Conservation (phyloP, 352 stramenopile genomes). For the Thalassiosira delicatula region DNA sequence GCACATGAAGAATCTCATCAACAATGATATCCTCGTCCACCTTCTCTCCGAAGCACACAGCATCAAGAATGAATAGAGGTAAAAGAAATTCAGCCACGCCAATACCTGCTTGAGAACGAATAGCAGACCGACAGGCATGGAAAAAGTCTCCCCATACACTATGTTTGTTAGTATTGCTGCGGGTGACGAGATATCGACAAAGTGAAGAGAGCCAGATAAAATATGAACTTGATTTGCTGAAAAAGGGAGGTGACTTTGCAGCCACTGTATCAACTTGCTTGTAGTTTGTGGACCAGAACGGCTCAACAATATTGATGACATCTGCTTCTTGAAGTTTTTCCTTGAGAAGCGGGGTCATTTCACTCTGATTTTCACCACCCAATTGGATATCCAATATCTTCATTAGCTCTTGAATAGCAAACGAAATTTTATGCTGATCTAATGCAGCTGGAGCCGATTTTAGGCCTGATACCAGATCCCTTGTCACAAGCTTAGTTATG, state of each 20-base stretch:
- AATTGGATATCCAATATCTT: conserved; percentile 69
- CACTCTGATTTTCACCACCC: conserved; percentile 40
- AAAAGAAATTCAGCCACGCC: conserved; percentile 82
- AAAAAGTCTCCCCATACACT: conserved; percentile 81
- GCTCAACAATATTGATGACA: conserved; percentile 78
- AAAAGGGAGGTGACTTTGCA: conserved; percentile 77
- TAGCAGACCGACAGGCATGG: conserved; percentile 77
- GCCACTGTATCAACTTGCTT: conserved; percentile 66
- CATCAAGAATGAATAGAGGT: conserved; percentile 82
- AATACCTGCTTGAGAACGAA: conserved; percentile 76
- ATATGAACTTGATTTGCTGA: conserved; percentile 72
- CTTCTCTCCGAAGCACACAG: conserved; percentile 79
- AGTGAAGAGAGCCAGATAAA: conserved; percentile 80
- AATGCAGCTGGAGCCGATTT: conserved; percentile 72
- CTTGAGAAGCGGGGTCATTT: conserved; percentile 77
- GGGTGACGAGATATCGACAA: conserved; percentile 74
- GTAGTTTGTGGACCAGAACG: conserved; percentile 83
- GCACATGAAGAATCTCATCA: conserved; percentile 73
- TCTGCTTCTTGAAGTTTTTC: conserved; percentile 73
- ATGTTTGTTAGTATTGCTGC: conserved; percentile 64
- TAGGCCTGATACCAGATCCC: conserved; percentile 77
- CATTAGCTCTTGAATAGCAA: conserved; percentile 85
- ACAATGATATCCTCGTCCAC: conserved; percentile 75
- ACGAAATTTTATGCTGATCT: conserved; percentile 85
- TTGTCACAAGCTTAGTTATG: conserved; percentile 77